phyloP scores from a whole-genome alignment of 2,329 filamentous ascomycete species.

The Zasmidium citrigriseum region DNA sequence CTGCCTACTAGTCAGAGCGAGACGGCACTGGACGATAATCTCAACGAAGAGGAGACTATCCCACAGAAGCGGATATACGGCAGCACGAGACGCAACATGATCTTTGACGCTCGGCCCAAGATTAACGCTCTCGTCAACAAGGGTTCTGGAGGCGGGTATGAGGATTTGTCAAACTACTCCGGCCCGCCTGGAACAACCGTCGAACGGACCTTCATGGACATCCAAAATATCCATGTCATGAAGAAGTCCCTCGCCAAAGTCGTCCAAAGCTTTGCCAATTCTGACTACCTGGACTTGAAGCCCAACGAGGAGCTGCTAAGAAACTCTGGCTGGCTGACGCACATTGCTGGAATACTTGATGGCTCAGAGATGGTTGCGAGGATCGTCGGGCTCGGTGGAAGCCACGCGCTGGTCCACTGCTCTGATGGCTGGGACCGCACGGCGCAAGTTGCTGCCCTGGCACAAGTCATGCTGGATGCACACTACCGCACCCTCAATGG shows the following conservation, averaged over 20 bases:
- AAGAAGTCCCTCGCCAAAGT: constrained; percentile 84
- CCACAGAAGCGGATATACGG: constrained; percentile 64
- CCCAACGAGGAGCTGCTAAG: constrained; percentile 79
- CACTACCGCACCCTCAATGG: constrained; percentile 93
- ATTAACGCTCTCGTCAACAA: constrained; percentile 96
- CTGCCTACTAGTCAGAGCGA: constrained; percentile 21
- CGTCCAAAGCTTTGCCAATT: constrained; percentile 86
- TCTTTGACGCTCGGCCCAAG: constrained; percentile 91
- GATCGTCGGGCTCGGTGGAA: constrained; percentile 88
- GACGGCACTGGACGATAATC: constrained; percentile 18
- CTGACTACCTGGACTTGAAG: constrained; percentile 79
- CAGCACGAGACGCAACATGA: constrained; percentile 89
- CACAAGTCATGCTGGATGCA: constrained; percentile 91
- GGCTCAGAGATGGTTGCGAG: constrained; percentile 82
- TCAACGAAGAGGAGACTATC: constrained; percentile 8
- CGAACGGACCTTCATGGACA: constrained; percentile 83
- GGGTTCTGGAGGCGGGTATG: constrained; percentile 86
- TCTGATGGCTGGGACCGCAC: constrained; percentile 99
- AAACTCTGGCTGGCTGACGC: constrained; percentile 87
- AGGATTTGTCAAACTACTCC: constrained; percentile 97
- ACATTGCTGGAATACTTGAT: constrained; percentile 81
- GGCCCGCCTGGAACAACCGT: constrained; percentile 63
- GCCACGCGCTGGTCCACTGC: constrained; percentile 94
- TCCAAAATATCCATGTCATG: constrained; percentile 99
- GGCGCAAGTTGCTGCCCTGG: constrained; percentile 86